Conservation (phyloP, 352 stramenopile genomes). For the Phytopythium chamaehyphon region DNA sequence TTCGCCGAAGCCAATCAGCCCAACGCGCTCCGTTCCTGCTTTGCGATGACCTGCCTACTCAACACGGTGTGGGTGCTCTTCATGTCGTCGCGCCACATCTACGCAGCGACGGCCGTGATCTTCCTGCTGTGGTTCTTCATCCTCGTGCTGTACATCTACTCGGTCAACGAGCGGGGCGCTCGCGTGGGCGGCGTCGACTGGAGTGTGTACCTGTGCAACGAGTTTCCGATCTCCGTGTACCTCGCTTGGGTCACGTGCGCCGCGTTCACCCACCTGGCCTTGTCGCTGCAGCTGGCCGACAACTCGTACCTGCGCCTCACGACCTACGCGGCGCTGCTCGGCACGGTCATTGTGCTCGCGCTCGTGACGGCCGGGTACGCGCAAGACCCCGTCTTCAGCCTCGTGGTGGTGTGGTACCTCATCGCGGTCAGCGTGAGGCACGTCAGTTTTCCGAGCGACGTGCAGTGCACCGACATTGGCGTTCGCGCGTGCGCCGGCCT, state of each 20-base stretch:
- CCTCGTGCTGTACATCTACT: slow-evolving; percentile 74
- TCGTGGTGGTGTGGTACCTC: slow-evolving; percentile 73
- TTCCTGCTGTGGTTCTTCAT: slow-evolving; percentile 68
- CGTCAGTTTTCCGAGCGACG: slow-evolving; percentile 32
- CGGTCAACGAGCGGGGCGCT: slow-evolving; percentile 65
- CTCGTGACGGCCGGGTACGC: slow-evolving; percentile 56
- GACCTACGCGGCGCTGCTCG: slow-evolving; percentile 63
- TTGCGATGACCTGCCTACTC: slow-evolving; percentile 56
- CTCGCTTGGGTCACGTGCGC: slow-evolving; percentile 75
- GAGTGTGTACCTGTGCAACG: slow-evolving; percentile 68
- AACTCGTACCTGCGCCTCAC: slow-evolving; percentile 45
- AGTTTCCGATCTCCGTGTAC: slow-evolving; percentile 71
- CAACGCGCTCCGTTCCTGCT: slow-evolving; percentile 55
- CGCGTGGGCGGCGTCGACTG: slow-evolving; percentile 44
- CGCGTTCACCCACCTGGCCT: slow-evolving; percentile 60
- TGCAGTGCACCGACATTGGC: slow-evolving; percentile 46
- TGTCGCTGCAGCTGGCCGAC: slow-evolving; percentile 57
- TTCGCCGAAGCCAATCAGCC: slow-evolving; percentile 70
- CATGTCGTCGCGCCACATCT: slow-evolving; percentile 47
- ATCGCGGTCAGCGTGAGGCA: slow-evolving; percentile 55
- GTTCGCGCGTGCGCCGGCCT: slow-evolving; percentile 62
- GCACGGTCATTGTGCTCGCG: slow-evolving; percentile 52
- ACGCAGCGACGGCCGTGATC: slow-evolving; percentile 54
- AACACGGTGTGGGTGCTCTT: slow-evolving; percentile 69
- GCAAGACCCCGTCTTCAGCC: slow-evolving; percentile 51